phyloP scores from a whole-genome alignment of 306 rosid species.

The Quercus ilex region DNA sequence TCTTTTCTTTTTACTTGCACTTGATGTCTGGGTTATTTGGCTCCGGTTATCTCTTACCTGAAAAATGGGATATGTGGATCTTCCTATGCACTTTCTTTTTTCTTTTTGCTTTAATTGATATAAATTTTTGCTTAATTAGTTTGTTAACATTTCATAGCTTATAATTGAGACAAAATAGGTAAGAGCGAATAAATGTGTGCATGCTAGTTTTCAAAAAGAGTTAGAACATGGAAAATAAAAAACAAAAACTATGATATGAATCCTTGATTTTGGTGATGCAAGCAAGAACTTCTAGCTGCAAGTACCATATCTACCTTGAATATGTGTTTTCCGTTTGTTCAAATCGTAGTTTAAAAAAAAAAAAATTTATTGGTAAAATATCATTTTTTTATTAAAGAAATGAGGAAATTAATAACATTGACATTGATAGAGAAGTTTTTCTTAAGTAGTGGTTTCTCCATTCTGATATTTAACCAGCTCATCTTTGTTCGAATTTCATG shows the following conservation, averaged over 20 bases:
- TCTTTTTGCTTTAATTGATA: not conserved
- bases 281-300: not conserved
- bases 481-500: not conserved
- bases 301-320: not conserved
- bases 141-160: not conserved
- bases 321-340: not conserved
- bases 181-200: not conserved
- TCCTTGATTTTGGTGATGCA: not conserved
- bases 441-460: not conserved
- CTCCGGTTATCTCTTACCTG: not conserved
- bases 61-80: not conserved
- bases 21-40: not conserved
- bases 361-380: not conserved
- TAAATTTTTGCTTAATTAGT: not conserved
- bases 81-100: not conserved
- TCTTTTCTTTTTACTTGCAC: not conserved
- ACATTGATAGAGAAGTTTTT: not conserved
- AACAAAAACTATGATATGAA: too few species aligned
- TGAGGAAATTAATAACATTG: not conserved
- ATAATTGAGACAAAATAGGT: not conserved
- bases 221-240: not conserved
- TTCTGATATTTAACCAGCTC: not conserved
- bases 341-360: not conserved
- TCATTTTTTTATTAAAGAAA: not conserved
- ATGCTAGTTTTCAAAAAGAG: not conserved